Percentiles rank a stretch among this genome's conserved stretches.
These are phyloP conservation scores for Leccinum laetum DNA, from an alignment of 1,284 basidiomycete genomes.

Conservation along the genomic window DNA sequence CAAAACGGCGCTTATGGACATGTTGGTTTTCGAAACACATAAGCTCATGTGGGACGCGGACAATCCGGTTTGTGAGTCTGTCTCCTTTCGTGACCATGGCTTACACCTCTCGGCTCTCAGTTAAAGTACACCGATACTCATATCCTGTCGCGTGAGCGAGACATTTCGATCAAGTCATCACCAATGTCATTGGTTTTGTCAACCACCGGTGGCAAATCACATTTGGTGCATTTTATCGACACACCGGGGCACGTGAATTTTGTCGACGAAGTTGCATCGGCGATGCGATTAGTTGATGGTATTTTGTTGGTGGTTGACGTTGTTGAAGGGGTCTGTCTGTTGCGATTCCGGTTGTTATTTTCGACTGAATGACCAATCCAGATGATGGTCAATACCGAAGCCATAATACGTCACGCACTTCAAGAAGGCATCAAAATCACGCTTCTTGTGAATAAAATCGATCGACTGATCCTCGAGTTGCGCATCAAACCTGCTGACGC, in stretches of 20 bases:
- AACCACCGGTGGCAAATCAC: slow-evolving; percentile 91
- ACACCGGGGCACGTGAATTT: slow-evolving; percentile 99
- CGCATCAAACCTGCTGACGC: slow-evolving; percentile 96
- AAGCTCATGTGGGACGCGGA: slow-evolving; percentile 93
- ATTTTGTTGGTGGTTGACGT: slow-evolving; percentile 95
- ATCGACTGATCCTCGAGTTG: slow-evolving; percentile 95
- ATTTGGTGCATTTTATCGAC: slow-evolving; percentile 93
- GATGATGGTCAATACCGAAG: slow-evolving; percentile 91
- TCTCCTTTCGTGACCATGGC: slow-evolving; percentile 17
- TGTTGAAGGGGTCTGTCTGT: slow-evolving; percentile 81
- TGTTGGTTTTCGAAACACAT: slow-evolving; percentile 97
- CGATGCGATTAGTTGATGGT: slow-evolving; percentile 91
- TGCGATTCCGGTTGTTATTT: slow-evolving; percentile 1
- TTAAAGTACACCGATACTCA: slow-evolving; percentile 97
- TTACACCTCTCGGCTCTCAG: slow-evolving; percentile 35
- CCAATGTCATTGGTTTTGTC: slow-evolving; percentile 94
- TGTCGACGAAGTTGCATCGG: slow-evolving; percentile 91
- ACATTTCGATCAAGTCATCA: slow-evolving; percentile 95
- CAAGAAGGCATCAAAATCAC: slow-evolving; percentile 91
- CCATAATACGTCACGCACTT: slow-evolving; percentile 83
- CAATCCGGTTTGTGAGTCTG: slow-evolving; percentile 60
- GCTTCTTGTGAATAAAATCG: slow-evolving; percentile 97
- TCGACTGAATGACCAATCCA: slow-evolving; percentile 32
- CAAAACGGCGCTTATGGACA: slow-evolving; percentile 96
- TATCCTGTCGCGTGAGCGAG: slow-evolving; percentile 82